Conservation (phyloP, 257 asterid genomes). For the Echites panduratus region DNA sequence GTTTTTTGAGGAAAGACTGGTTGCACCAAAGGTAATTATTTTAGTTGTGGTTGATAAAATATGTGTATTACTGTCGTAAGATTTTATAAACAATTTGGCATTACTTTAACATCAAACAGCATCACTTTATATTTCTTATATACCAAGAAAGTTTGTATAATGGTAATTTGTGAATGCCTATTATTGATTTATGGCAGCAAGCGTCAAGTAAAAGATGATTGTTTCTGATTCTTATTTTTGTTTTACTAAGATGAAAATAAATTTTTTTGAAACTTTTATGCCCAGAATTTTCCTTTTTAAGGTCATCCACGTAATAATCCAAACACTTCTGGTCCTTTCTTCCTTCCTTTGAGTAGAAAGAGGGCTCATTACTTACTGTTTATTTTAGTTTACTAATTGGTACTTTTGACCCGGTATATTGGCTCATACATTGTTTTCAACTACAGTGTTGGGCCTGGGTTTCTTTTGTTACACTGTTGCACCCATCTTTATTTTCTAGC, state of each 20-base stretch:
- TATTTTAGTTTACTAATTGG: not conserved
- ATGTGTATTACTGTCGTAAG: not conserved
- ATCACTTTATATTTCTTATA: slow-evolving; percentile 5
- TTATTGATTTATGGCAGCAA: not conserved
- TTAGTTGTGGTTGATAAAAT: not conserved
- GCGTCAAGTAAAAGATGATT: not conserved
- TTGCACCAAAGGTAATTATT: slow-evolving; percentile 38
- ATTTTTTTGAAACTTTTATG: not conserved
- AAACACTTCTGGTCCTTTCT: not conserved
- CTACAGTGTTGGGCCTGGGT: not conserved
- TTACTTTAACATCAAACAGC: not conserved
- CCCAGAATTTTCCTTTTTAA: not conserved
- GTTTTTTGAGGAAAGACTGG: slow-evolving; percentile 74
- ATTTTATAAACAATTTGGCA: not conserved
- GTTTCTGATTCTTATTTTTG: not conserved
- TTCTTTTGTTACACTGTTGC: not conserved
- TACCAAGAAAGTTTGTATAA: not conserved
- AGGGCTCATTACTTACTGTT: not conserved
- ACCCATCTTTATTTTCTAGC: not conserved
- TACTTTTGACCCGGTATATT: not conserved
- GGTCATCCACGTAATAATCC: not conserved
- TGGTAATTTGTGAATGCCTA: not conserved
- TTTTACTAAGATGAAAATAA: not conserved
- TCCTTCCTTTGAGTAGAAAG: not conserved
- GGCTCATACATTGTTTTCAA: not conserved